A percentile compares a stretch with the other conserved stretches of the same genome.
Conservation (phyloP, 345 rosid species). For the Erysimum cheiranthoides region DNA sequence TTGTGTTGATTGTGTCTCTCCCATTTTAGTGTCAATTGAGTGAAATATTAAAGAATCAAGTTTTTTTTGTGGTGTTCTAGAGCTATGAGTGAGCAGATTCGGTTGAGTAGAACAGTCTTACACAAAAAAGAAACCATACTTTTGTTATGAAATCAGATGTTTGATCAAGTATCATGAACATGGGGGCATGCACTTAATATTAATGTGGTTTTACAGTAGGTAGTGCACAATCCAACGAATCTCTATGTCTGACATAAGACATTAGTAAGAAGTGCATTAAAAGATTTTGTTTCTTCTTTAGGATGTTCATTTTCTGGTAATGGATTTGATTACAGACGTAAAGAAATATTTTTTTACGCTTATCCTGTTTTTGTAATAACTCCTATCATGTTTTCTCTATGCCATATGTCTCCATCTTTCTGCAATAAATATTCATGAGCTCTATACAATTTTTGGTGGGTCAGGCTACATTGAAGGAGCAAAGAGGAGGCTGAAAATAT, state of each 20-base stretch:
- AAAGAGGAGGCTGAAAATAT: conserved; percentile 43
- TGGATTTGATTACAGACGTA: conserved; percentile 20
- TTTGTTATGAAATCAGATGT: conserved; percentile 4
- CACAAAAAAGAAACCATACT: neutral
- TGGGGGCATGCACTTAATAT: conserved; percentile 9
- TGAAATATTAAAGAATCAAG: neutral
- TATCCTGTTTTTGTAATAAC: conserved; percentile 35
- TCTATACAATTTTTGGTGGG: conserved; percentile 58
- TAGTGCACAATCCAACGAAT: conserved; percentile 18
- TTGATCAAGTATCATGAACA: conserved; percentile 22
- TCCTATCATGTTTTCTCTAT: conserved; percentile 41
- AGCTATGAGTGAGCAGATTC: neutral
- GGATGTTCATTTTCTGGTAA: conserved; percentile 33
- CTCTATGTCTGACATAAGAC: conserved; percentile 22
- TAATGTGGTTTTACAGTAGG: neutral
- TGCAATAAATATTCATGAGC: conserved; percentile 45
- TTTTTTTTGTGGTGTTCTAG: conserved; percentile 9
- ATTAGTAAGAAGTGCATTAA: conserved; percentile 17
- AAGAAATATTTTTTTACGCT: conserved; percentile 12
- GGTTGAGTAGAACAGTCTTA: conserved; percentile 4
- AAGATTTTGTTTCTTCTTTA: conserved; percentile 34
- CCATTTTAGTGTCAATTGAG: neutral
- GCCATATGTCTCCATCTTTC: conserved; percentile 41
- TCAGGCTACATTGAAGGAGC: conserved; percentile 62
- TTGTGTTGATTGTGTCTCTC: conserved; percentile 8